Conservation (phyloP, 176 grass and related monocot genomes). For the Zoysia japonica region DNA sequence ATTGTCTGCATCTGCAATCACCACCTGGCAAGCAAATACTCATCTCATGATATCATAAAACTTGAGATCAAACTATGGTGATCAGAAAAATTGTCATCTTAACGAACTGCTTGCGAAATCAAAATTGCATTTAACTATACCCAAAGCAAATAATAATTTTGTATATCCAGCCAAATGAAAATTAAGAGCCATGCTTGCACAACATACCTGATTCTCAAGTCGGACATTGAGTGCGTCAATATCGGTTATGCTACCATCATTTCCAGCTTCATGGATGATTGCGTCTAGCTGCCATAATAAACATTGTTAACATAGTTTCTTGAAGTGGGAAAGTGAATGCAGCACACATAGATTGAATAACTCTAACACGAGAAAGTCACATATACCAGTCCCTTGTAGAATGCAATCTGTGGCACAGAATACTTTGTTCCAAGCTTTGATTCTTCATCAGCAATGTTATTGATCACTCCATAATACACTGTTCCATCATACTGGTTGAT, state of each 20-base stretch:
- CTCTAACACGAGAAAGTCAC: background rate
- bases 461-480: slow-evolving; percentile 76
- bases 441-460: slow-evolving; percentile 78
- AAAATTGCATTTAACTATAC: slow-evolving; percentile 8
- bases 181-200: background rate
- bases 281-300: slow-evolving; percentile 71
- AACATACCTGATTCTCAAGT: slow-evolving; percentile 74
- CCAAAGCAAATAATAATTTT: background rate
- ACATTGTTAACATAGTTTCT: slow-evolving; percentile 1
- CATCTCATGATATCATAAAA: background rate
- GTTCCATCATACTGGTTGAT: slow-evolving; percentile 78
- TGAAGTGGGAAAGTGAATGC: background rate
- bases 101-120: background rate
- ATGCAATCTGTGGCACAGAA: slow-evolving; percentile 84
- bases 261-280: slow-evolving; percentile 55
- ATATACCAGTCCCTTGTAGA: slow-evolving; percentile 91
- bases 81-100: background rate
- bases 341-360: too few relatives aligned
- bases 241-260: slow-evolving; percentile 66
- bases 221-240: slow-evolving; percentile 65
- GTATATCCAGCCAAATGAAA: background rate
- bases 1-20: slow-evolving; percentile 44
- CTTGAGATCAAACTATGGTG: slow-evolving; percentile 23
- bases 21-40: slow-evolving; percentile 46
- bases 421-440: slow-evolving; percentile 87